These are phyloP conservation scores for Ophiostoma perfectum DNA, from an alignment of 2,329 filamentous ascomycete species.

Conservation along the genomic window DNA sequence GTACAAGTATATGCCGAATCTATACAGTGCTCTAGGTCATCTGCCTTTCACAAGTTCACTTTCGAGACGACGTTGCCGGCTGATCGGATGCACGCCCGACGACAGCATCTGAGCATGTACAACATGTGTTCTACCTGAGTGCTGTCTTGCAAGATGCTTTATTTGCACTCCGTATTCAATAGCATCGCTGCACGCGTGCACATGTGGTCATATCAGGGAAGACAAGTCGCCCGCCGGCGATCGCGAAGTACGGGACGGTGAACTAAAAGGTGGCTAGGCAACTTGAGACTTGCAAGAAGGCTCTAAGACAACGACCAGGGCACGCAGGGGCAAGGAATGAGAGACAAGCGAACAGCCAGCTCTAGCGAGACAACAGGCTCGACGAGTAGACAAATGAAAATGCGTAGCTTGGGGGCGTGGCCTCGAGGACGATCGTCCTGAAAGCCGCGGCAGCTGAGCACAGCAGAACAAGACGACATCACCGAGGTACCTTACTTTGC, in stretches of 20 bases:
- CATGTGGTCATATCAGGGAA: background rate
- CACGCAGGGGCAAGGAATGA: background rate
- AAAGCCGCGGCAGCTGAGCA: background rate
- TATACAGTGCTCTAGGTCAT: too few species aligned
- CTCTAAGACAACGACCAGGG: background rate
- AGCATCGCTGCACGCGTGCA: too few species aligned
- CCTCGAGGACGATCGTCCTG: background rate
- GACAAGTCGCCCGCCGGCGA: background rate
- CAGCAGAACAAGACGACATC: background rate
- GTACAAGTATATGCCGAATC: too few species aligned
- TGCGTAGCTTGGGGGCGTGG: conserved; percentile 20
- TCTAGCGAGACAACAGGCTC: background rate
- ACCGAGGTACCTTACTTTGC: background rate
- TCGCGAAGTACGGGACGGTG: background rate
- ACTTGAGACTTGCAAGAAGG: background rate
- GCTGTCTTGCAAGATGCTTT: too few species aligned
- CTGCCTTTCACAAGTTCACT: too few species aligned
- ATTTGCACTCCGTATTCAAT: too few species aligned
- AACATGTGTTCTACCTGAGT: too few species aligned
- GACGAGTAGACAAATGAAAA: conserved; percentile 14
- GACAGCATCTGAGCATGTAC: too few species aligned
- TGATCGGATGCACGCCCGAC: too few species aligned
- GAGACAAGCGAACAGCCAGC: background rate
- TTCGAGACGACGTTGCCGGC: too few species aligned
- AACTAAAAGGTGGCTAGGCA: background rate